Conservation (phyloP, 1,284 basidiomycete species). For the Vanrija humicola region DNA sequence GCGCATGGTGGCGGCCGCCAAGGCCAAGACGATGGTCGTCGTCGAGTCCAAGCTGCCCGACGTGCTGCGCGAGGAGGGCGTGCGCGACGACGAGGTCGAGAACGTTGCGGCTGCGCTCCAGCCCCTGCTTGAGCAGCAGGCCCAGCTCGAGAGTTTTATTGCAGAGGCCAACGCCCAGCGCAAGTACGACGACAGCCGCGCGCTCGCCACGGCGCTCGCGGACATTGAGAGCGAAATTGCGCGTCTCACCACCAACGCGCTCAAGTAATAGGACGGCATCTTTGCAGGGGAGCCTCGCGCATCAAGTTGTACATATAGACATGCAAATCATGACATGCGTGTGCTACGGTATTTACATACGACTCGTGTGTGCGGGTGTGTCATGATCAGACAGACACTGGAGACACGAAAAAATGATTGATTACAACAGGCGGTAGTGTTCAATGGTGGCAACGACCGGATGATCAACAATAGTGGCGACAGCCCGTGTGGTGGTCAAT, state of each 20-base stretch:
- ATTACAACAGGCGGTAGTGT: too few relatives aligned
- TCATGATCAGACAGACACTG: too few relatives aligned
- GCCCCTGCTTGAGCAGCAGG: slow-evolving; percentile 84
- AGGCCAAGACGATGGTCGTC: slow-evolving; percentile 24
- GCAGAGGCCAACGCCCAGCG: slow-evolving; percentile 75
- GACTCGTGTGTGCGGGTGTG: too few relatives aligned
- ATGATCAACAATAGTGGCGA: too few relatives aligned
- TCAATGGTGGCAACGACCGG: too few relatives aligned
- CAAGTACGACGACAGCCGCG: slow-evolving; percentile 85
- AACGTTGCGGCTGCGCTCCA: slow-evolving; percentile 68
- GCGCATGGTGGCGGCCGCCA: slow-evolving; percentile 33
- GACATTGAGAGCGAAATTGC: slow-evolving; percentile 79
- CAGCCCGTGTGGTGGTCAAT: too few relatives aligned
- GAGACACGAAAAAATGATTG: too few relatives aligned
- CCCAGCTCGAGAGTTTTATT: slow-evolving; percentile 62
- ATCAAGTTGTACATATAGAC: too few relatives aligned
- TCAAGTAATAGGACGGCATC: not conserved
- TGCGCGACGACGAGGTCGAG: slow-evolving; percentile 48
- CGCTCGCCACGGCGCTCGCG: slow-evolving; percentile 64
- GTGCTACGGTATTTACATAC: too few relatives aligned
- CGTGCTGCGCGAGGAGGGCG: slow-evolving; percentile 22
- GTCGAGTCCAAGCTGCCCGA: slow-evolving; percentile 30
- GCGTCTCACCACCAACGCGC: slow-evolving; percentile 51
- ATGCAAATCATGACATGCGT: too few relatives aligned
- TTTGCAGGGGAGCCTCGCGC: too few relatives aligned